Conservation (phyloP, 176 grass and related monocot species). For the Cenchrus americanus region DNA sequence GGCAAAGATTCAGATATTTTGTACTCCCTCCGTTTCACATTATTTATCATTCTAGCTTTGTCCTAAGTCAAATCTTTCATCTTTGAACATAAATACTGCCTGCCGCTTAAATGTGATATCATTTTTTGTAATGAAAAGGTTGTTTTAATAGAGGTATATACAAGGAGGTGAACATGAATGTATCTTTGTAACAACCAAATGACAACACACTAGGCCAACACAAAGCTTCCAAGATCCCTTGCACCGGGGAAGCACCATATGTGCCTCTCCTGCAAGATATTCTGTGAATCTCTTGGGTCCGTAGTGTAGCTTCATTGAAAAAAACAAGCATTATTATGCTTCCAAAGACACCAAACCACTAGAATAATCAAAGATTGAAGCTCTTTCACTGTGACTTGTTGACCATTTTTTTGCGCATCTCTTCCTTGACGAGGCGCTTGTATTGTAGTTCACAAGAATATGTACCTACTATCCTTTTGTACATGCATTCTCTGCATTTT, state of each 20-base stretch:
- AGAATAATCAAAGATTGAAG: not conserved
- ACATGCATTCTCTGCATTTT: conserved; percentile 13
- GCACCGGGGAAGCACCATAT: not conserved
- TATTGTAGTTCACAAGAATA: conserved; percentile 25
- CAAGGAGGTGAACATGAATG: not conserved
- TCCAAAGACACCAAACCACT: not conserved
- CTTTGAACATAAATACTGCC: conserved; percentile 7
- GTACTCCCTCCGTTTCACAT: not conserved
- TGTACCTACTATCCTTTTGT: not conserved
- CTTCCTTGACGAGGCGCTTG: conserved; percentile 15
- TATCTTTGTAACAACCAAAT: not conserved
- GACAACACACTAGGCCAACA: not conserved
- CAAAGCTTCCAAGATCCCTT: not conserved
- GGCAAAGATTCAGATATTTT: not conserved
- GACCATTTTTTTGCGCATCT: not conserved
- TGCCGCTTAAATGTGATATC: not conserved
- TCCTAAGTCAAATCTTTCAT: too few species aligned
- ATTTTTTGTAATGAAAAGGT: not conserved
- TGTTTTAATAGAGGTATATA: not conserved
- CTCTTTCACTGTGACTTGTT: not conserved
- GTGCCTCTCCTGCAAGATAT: not conserved
- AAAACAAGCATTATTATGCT: not conserved
- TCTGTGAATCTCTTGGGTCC: not conserved
- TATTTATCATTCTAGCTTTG: too few species aligned
- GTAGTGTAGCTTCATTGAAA: not conserved